Conservation (phyloP, 257 asterid genomes). For the Coffea canephora region DNA sequence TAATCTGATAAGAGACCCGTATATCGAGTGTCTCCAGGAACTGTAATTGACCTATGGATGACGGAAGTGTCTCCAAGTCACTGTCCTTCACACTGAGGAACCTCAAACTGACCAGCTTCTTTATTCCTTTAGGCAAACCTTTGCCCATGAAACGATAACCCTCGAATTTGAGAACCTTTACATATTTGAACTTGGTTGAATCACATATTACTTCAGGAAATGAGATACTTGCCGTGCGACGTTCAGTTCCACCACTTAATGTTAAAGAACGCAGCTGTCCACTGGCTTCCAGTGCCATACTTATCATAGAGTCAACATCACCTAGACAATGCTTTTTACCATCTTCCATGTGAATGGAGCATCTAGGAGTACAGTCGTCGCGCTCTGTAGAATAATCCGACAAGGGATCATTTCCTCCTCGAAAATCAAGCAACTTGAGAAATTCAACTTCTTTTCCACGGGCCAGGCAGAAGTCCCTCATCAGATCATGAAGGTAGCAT, state of each 20-base stretch:
- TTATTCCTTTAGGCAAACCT: neutral
- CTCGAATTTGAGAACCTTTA: neutral
- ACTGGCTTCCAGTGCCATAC: neutral
- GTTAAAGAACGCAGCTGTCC: neutral
- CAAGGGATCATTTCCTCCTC: neutral
- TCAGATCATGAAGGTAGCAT: too few species aligned
- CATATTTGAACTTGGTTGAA: neutral
- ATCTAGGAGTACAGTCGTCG: neutral
- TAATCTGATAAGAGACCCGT: neutral
- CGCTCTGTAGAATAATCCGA: neutral
- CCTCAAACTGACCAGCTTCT: neutral
- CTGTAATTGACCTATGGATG: too few species aligned
- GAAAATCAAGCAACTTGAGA: neutral
- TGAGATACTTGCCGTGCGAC: accelerated
- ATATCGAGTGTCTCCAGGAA: neutral
- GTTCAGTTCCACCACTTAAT: neutral
- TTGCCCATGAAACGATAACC: neutral
- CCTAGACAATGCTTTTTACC: neutral
- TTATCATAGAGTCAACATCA: neutral
- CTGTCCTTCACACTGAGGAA: neutral
- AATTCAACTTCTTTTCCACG: too few species aligned
- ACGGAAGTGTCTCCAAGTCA: neutral
- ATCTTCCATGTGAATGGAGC: neutral
- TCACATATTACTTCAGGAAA: neutral
- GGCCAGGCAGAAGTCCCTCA: too few species aligned